Base-by-base conservation (phyloP, 2,329 filamentous ascomycete species). In the Proliferodiscus dingleyae region DNA sequence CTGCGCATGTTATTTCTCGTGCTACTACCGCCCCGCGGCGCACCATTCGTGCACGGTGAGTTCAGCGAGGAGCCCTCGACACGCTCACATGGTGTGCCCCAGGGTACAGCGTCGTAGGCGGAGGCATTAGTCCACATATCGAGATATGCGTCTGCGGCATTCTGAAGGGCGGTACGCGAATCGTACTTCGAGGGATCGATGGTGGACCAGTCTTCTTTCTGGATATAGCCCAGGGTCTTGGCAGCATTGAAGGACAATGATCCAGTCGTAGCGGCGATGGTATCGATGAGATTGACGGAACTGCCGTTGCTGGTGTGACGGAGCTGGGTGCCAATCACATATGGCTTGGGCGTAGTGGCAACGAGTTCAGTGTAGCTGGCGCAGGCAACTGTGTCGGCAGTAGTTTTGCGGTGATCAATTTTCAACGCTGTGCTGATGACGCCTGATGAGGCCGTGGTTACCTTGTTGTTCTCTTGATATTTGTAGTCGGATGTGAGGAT, bases 101-200 rank as follows among this genome's bases (percentile, higher is more conserved):
- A 52, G 3, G 50, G 38, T n/a, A 49, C 49, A 1, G 37, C 28
- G 37, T 49, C 46, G 0, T 46, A 43, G 1, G 50, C 50, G 15
- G 39, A 47, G 2, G 21, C 24, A 43, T 52, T 38, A 1, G 50
- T 47, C 50, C 50, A 52, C 50, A 52, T 52, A 39, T 52, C 50
- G 2, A 52, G 38, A 40, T 52, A 52, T 1, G 40, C 50, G 24
- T 52, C 46, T 9, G 46, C 50, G 5, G 37, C 43, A 3, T 40
- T 39, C 34, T 47, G 45, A 3, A 49, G 34, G 3, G 37, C 3
- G 1, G 39, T 41, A 3, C 46, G 32, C 21, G 13, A 32, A 2
- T 43, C 23, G 22, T 32, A 37, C n/a, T 15, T 21, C 2, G 22
- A 23, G 5, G 21, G 16, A 3, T 28, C 19, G 10, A 47, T 18